Percentiles rank a stretch among this genome's conserved stretches.
phyloP scores from a whole-genome alignment of 2,329 filamentous ascomycete species.

The Diplodia corticola region DNA sequence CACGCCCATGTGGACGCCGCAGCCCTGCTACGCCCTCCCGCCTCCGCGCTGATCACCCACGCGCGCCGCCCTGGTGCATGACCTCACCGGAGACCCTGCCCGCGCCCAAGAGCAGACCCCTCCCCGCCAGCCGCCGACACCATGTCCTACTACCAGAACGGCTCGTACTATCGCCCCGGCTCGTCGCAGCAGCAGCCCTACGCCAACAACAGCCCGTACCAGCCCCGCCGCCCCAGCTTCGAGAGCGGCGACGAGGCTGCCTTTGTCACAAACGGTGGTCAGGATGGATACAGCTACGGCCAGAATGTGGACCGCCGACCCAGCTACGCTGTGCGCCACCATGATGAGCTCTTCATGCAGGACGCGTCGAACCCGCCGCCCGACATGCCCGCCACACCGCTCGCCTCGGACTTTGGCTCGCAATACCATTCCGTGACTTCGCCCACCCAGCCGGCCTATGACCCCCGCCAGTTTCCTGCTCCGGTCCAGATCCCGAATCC shows the following conservation, averaged over 20 bases:
- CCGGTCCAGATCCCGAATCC: conserved; percentile 58
- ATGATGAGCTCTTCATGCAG: conserved; percentile 65
- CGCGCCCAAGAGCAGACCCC: background rate
- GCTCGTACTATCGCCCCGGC: conserved; percentile 50
- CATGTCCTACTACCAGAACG: conserved; percentile 61
- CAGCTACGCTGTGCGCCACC: conserved; percentile 40
- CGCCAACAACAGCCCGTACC: conserved; percentile 37
- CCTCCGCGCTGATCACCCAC: conserved; percentile 16
- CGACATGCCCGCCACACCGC: conserved; percentile 24
- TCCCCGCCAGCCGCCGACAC: conserved; percentile 22
- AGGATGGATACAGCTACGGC: conserved; percentile 36
- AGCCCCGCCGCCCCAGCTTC: conserved; percentile 67
- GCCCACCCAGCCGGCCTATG: conserved; percentile 51
- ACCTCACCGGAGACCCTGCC: conserved; percentile 16
- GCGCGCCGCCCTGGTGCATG: conserved; percentile 1
- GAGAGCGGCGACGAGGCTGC: conserved; percentile 71
- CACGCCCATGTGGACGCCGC: conserved; percentile 3
- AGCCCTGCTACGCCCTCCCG: background rate
- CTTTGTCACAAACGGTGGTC: conserved; percentile 45
- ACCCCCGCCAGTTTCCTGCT: conserved; percentile 61
- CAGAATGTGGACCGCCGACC: conserved; percentile 33
- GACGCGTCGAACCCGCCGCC: conserved; percentile 31
- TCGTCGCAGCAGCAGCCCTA: conserved; percentile 44
- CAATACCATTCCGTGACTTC: conserved; percentile 50
- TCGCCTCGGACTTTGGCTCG: conserved; percentile 52